Evolutionary conservation across 768 basidiomycete genomes (phyloP).

Genomic region (Thelephora aurantiotincta): DNA sequence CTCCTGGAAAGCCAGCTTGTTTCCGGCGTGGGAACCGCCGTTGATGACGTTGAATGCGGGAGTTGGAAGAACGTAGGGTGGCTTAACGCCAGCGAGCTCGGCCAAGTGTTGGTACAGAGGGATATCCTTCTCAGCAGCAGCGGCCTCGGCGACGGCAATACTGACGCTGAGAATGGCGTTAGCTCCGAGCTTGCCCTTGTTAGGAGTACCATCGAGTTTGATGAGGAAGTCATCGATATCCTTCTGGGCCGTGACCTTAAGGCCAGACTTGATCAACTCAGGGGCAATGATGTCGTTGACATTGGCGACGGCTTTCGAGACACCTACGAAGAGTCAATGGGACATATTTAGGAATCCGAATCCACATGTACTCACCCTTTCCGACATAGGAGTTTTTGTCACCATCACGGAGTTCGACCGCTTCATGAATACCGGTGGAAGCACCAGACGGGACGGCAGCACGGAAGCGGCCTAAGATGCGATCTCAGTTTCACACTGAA

Average conservation of each 20-base stretch:
- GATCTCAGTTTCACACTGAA: not conserved
- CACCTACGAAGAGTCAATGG: conserved; percentile 37
- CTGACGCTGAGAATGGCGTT: conserved; percentile 99
- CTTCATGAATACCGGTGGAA: conserved; percentile 96
- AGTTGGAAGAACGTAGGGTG: conserved; percentile 82
- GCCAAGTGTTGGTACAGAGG: conserved; percentile 96
- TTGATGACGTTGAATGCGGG: conserved; percentile 99
- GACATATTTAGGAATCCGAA: not conserved
- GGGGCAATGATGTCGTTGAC: conserved; percentile 89
- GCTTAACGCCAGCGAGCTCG: conserved; percentile 87
- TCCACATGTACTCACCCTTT: conserved; percentile 50
- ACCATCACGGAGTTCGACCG: conserved; percentile 95
- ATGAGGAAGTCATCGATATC: conserved; percentile 96
- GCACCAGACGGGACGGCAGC: conserved; percentile 96
- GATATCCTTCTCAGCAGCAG: conserved; percentile 85
- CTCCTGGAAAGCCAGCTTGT: conserved; percentile 99
- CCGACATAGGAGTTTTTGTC: conserved; percentile 90
- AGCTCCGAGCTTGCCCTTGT: conserved; percentile 99
- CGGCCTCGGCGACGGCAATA: conserved; percentile 90
- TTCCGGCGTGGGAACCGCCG: conserved; percentile 98
- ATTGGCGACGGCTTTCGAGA: conserved; percentile 85
- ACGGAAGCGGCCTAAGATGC: conserved; percentile 65
- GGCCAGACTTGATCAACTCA: conserved; percentile 68
- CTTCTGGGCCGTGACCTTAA: conserved; percentile 83
- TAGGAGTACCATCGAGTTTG: conserved; percentile 92